phyloP scores from a whole-genome alignment of 192 early-diverging fungal genomes.

The Coemansia sp. region DNA sequence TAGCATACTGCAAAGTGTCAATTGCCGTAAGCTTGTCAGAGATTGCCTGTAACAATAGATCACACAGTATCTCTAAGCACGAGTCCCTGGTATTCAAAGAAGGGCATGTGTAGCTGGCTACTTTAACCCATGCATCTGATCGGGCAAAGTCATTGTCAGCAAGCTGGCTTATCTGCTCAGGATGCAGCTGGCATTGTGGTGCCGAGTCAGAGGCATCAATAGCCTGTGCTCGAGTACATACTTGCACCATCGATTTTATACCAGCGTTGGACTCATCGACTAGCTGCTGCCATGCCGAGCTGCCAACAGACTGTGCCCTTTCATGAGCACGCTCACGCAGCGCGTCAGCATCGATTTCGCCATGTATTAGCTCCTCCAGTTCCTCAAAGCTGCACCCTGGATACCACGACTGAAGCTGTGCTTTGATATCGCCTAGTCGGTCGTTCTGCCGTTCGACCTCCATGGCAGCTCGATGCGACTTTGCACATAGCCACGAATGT shows the following conservation, averaged over 20 bases:
- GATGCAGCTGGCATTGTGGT: conserved; percentile 19
- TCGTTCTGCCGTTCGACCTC: conserved; percentile 45
- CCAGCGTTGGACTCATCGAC: conserved; percentile 11
- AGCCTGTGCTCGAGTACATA: conserved; percentile 20
- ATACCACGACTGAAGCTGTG: conserved; percentile 39
- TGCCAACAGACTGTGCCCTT: conserved; percentile 15
- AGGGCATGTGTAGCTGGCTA: conserved; percentile 15
- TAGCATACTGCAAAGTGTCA: conserved; percentile 36
- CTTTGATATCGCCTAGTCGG: conserved; percentile 28
- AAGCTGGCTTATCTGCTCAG: conserved; percentile 3
- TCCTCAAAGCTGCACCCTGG: conserved; percentile 28
- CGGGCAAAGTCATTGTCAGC: conserved; percentile 23
- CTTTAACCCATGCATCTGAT: conserved; percentile 26
- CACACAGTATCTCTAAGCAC: conserved; percentile 12
- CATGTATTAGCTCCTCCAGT: conserved; percentile 25
- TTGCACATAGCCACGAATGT: conserved; percentile 47
- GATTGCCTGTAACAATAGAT: conserved; percentile 13
- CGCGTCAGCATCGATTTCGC: conserved; percentile 14
- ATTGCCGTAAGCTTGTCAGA: conserved; percentile 26
- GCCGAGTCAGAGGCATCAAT: conserved; percentile 19
- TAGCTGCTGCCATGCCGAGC: conserved; percentile 22
- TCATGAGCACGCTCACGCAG: conserved; percentile 16
- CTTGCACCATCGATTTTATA: conserved; percentile 15
- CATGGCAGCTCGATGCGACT: conserved; percentile 46
- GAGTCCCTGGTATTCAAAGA: conserved; percentile 10